Conservation (phyloP, 192 early-diverging fungal genomes). For the Linnemannia hyalina region DNA sequence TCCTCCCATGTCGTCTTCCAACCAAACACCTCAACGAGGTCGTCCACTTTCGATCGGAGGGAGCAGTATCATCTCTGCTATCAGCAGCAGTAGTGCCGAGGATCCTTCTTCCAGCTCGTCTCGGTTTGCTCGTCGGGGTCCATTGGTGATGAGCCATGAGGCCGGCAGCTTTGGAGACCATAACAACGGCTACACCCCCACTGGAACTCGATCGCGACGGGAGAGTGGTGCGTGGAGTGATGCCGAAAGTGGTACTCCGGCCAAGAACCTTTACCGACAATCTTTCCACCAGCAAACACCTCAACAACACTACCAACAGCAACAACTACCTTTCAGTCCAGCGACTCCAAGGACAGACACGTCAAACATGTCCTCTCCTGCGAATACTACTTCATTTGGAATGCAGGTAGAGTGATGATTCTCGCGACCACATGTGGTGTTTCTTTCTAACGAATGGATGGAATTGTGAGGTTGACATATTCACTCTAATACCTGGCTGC, state of each 20-base stretch:
- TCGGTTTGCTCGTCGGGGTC: conserved; percentile 41
- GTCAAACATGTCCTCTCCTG: background rate
- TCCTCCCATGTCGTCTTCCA: background rate
- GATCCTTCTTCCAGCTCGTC: conserved; percentile 24
- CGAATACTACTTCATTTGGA: background rate
- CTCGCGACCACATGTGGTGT: background rate
- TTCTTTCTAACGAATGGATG: background rate
- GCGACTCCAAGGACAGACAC: conserved; percentile 21
- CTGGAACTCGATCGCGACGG: conserved; percentile 16
- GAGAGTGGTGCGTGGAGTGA: conserved; percentile 25
- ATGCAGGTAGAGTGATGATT: background rate
- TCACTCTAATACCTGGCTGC: background rate
- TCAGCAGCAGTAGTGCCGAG: background rate
- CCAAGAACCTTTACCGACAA: background rate
- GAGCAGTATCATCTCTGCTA: background rate
- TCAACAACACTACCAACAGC: background rate
- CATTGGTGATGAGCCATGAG: conserved; percentile 29
- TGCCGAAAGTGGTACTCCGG: conserved; percentile 4
- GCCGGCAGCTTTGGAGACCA: background rate
- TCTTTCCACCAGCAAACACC: background rate
- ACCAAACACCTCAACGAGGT: background rate
- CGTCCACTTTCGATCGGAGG: background rate
- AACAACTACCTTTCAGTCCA: conserved; percentile 29
- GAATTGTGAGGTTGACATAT: no score
- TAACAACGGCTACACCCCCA: background rate